A percentile compares a stretch with the other conserved stretches of the same genome.
These are phyloP conservation scores for Pseudocercospora musae DNA, from an alignment of 2,329 filamentous ascomycete genomes.

Conservation along the genomic window DNA sequence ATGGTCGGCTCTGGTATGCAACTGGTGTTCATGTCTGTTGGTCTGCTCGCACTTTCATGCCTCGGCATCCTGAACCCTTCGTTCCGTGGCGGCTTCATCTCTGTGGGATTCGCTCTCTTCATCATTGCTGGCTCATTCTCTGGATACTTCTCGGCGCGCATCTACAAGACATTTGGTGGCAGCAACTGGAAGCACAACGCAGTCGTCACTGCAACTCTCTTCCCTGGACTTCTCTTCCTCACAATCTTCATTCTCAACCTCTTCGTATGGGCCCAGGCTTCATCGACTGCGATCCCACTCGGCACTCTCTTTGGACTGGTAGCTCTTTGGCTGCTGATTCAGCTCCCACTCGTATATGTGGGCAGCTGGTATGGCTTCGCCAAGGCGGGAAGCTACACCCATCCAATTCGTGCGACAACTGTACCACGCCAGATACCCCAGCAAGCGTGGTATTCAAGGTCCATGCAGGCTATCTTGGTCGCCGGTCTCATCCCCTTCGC, in stretches of 20 bases:
- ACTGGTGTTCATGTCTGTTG: constrained; percentile 74
- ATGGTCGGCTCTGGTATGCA: constrained; percentile 84
- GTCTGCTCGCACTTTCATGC: constrained; percentile 59
- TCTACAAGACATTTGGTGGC: constrained; percentile 81
- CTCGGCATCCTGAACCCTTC: constrained; percentile 78
- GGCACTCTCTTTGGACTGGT: constrained; percentile 70
- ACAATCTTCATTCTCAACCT: constrained; percentile 78
- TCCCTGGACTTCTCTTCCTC: constrained; percentile 73
- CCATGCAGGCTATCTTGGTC: constrained; percentile 62
- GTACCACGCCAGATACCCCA: constrained; percentile 71
- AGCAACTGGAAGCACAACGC: constrained; percentile 72
- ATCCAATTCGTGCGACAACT: constrained; percentile 72
- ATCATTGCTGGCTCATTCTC: constrained; percentile 80
- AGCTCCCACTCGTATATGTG: constrained; percentile 77
- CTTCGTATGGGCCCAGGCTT: constrained; percentile 87
- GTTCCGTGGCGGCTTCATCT: constrained; percentile 86
- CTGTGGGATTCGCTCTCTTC: constrained; percentile 77
- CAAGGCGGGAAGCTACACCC: constrained; percentile 66
- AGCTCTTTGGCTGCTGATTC: constrained; percentile 78
- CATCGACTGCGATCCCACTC: constrained; percentile 82
- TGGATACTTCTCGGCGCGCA: constrained; percentile 78
- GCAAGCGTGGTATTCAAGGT: constrained; percentile 71
- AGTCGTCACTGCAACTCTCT: constrained; percentile 67
- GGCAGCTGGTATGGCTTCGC: constrained; percentile 76
- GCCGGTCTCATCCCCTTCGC: constrained; percentile 80